Conservation (phyloP, 495 filamentous ascomycete species). For the Xylaria sp. region DNA sequence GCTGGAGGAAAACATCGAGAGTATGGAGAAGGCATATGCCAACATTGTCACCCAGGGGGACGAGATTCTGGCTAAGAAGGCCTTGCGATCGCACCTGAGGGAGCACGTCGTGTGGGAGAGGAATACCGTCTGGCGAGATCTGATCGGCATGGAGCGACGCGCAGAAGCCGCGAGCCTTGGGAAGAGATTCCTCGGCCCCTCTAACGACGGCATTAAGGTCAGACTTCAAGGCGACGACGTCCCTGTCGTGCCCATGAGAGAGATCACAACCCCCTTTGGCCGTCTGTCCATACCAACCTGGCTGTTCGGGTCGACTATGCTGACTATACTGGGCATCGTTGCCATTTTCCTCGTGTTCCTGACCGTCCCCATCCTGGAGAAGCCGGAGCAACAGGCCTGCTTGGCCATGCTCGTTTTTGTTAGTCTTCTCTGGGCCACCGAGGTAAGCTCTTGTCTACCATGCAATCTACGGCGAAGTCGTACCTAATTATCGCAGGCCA, state of each 20-base stretch:
- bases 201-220: constrained; percentile 70
- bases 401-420: constrained; percentile 93
- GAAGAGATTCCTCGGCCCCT: constrained; percentile 78
- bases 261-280: constrained; percentile 82
- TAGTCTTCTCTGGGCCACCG: constrained; percentile 94
- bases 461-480: no score
- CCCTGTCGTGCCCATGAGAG: constrained; percentile 59
- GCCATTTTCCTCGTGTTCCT: constrained; percentile 76
- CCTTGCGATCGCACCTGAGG: constrained; percentile 87
- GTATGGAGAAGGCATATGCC: constrained; percentile 81
- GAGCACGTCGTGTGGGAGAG: constrained; percentile 99
- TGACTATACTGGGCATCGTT: constrained; percentile 73
- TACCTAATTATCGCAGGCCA: constrained; percentile 65
- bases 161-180: constrained; percentile 95
- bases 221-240: constrained; percentile 84
- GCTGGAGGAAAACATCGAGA: constrained; percentile 71
- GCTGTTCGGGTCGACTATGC: constrained; percentile 82
- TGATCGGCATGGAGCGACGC: constrained; percentile 97
- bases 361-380: constrained; percentile 76
- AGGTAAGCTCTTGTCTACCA: constrained; percentile 61
- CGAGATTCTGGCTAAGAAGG: constrained; percentile 72
- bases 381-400: constrained; percentile 92
- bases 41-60: constrained; percentile 83
- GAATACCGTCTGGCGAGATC: constrained; percentile 98
- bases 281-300: constrained; percentile 76